Conservation (phyloP, 139 green algal genomes). For the Tetraselmis striata region DNA sequence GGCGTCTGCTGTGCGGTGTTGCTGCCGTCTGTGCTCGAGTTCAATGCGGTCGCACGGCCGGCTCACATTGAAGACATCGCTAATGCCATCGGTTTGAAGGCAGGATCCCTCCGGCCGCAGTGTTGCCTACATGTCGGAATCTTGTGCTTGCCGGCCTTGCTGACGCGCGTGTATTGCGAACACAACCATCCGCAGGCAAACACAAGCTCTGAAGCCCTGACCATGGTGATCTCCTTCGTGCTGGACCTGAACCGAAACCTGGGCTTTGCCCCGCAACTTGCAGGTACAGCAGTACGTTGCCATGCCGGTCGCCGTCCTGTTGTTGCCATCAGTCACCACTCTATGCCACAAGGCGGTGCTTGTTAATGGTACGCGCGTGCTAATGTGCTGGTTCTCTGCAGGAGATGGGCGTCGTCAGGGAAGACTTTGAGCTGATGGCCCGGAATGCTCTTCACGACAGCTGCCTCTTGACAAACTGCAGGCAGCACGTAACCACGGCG, state of each 20-base stretch:
- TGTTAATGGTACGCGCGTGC: not conserved
- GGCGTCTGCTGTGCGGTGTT: constrained; percentile 26
- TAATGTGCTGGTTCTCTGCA: constrained; percentile 3
- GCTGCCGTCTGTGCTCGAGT: constrained; percentile 15
- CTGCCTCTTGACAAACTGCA: constrained; percentile 22
- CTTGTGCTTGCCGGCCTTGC: no score
- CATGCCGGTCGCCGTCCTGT: not conserved
- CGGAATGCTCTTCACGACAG: constrained; percentile 23
- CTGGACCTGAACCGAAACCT: constrained; percentile 9
- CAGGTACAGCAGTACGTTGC: not conserved
- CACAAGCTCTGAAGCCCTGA: no score
- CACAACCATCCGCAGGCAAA: no score
- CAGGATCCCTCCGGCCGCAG: no score
- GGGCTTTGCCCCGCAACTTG: constrained; percentile 18
- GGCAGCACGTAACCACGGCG: constrained; percentile 2
- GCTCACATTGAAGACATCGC: constrained; percentile 15
- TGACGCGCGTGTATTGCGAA: no score
- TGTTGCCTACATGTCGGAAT: no score
- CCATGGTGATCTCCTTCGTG: constrained; percentile 8
- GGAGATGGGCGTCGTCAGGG: constrained; percentile 19
- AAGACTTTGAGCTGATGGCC: constrained; percentile 25
- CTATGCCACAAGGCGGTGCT: not conserved
- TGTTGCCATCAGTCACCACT: not conserved
- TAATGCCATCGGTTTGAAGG: constrained; percentile 9
- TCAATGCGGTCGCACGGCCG: constrained; percentile 8